Evolutionary conservation across 2,329 filamentous ascomycete genomes (phyloP), one percentile per base, ranked within the genome.

Genomic region (Colletotrichum shisoi): DNA sequence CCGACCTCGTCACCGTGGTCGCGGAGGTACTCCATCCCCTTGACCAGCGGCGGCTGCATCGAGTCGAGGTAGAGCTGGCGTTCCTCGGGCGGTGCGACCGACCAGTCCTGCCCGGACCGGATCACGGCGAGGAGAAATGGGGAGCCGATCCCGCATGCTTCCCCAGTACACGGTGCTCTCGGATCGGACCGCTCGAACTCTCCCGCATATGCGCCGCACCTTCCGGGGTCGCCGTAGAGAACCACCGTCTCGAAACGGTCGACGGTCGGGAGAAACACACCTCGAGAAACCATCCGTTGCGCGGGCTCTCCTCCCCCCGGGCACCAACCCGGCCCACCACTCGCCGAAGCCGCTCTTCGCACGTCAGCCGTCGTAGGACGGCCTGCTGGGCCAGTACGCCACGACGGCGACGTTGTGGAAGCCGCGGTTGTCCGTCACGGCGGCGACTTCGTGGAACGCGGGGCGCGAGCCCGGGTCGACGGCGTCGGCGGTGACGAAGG

Each of bases 81-180:
- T 72, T 83, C 80, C 40, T 76, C 74, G 2, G 77, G 76, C 4
- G 71, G 62, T 3, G 80, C 79, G 31, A 72, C 74, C 1, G 75
- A 77, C 80, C 79, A 82, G 63, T 82, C 79, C 69, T 83, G 81
- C 0, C 80, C 80, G 0, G 80, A 82, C n/a, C 79, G 76, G 45
- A 82, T 82, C 12, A 82, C 73, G 46, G 75, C 73, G 4, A 82
- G 72, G 80, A 6, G 76, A 72, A 2, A 72, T 69, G 3, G 80
- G 73, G 4, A 82, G 61, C 4, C 80, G 76, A 67, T 82, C 80
- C 17, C 80, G 74, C 79, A 81, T 80, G 69, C 78, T 80, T 1
- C 80, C 81, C 79, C 79, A 82, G 69, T 82, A 83, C 1, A 74
- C 78, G 67, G 67, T 83, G 81, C 69, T 82, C 78, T 34, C 73